These are phyloP conservation scores for Tulasnella sp. DNA, from an alignment of 768 basidiomycete genomes.

Conservation along the genomic window DNA sequence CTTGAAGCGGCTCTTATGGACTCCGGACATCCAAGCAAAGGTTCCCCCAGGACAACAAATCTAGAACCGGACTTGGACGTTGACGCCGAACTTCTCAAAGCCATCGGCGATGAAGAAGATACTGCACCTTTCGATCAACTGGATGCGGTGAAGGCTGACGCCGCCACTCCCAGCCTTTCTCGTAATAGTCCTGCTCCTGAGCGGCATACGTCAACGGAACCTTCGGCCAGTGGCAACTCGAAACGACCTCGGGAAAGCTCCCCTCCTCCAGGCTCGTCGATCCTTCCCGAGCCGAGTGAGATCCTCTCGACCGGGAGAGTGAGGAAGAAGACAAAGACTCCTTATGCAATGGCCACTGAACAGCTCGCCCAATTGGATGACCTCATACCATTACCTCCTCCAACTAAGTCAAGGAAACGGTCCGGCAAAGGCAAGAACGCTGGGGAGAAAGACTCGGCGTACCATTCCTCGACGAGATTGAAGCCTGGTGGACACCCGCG, in stretches of 20 bases:
- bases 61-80: not conserved
- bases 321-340: slow-evolving; percentile 10
- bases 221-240: not conserved
- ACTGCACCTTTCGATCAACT: not conserved
- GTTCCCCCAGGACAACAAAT: not conserved
- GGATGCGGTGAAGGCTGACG: not conserved
- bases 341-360: not conserved
- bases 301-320: not conserved
- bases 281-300: not conserved
- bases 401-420: not conserved
- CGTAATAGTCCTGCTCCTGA: not conserved
- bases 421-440: slow-evolving; percentile 1
- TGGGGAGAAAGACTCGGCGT: not conserved
- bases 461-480: slow-evolving; percentile 4
- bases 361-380: not conserved
- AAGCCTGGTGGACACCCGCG: slow-evolving; percentile 1
- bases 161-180: not conserved
- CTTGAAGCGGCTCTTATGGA: slow-evolving; percentile 9
- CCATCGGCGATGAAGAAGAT: slow-evolving; percentile 5
- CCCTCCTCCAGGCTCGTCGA: not conserved
- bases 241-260: not conserved
- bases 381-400: not conserved
- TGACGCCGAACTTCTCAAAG: slow-evolving; percentile 4
- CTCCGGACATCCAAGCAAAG: not conserved
- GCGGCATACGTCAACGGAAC: not conserved